Evolutionary conservation across 805 yeast genomes (phyloP).

Genomic region (Metahyphopichia silvanorum): DNA sequence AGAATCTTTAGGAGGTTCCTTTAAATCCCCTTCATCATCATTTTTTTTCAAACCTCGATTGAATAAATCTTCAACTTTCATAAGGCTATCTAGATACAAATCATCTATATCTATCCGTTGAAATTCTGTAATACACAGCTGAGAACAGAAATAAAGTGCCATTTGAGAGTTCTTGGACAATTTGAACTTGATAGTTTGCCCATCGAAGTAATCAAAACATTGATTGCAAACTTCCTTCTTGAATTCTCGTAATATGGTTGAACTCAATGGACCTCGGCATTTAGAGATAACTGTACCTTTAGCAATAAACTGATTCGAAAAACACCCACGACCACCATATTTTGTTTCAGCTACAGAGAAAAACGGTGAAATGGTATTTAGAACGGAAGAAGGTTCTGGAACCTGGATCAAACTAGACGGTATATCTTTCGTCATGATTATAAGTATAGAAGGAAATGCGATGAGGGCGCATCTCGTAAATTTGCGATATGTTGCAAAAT

Average conservation of each 20-base stretch:
- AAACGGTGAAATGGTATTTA: conserved; percentile 18
- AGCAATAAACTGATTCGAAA: conserved; percentile 40
- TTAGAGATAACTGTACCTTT: conserved; percentile 37
- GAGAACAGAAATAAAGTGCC: conserved; percentile 53
- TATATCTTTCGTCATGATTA: too few relatives aligned
- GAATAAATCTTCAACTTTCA: conserved; percentile 33
- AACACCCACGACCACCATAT: conserved; percentile 63
- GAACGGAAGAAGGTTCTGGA: too few relatives aligned
- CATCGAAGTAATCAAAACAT: conserved; percentile 50
- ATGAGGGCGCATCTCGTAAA: too few relatives aligned
- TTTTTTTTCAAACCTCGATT: conserved; percentile 16
- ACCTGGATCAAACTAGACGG: too few relatives aligned
- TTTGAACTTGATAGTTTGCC: conserved; percentile 44
- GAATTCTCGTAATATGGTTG: conserved; percentile 49
- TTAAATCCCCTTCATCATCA: conserved; percentile 20
- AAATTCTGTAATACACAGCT: conserved; percentile 40
- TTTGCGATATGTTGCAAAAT: too few relatives aligned
- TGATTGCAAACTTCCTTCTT: conserved; percentile 59
- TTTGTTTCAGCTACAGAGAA: conserved; percentile 38
- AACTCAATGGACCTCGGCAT: conserved; percentile 43
- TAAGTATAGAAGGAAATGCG: too few relatives aligned
- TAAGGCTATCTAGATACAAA: conserved; percentile 30
- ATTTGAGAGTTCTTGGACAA: conserved; percentile 14
- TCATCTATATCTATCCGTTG: conserved; percentile 28
- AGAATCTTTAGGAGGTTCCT: conserved; percentile 12